A percentile compares a stretch with the other conserved stretches of the same genome.
Evolutionary conservation across 371 early-diverging fungal species (phyloP).

Genomic region (Actinomucor elegans): DNA sequence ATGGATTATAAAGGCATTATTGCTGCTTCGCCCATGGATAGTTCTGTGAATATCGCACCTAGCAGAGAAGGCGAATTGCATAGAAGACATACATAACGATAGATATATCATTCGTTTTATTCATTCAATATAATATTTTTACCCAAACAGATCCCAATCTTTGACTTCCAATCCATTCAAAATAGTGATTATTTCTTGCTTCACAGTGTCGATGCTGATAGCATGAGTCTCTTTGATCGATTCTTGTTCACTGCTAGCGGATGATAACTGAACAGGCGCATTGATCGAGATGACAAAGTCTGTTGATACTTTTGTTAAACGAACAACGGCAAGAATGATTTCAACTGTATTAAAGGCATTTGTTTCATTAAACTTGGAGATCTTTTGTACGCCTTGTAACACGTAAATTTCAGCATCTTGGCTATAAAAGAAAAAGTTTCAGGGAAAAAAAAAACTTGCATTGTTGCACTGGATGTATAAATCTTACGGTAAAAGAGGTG

Average conservation of each 20-base stretch:
- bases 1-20: conserved; percentile 50
- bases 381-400: conserved; percentile 60
- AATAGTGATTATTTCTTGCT: conserved; percentile 45
- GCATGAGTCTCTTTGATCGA: conserved; percentile 30
- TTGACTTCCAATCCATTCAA: conserved; percentile 45
- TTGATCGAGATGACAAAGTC: conserved; percentile 78
- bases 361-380: conserved; percentile 71
- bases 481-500: conserved; percentile 61
- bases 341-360: conserved; percentile 62
- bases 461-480: neutral
- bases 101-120: neutral
- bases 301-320: conserved; percentile 62
- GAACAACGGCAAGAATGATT: conserved; percentile 67
- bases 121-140: neutral
- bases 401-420: conserved; percentile 22
- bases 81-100: conserved; percentile 20
- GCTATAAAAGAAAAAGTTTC: conserved; percentile 1
- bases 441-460: neutral
- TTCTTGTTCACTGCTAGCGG: conserved; percentile 39
- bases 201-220: conserved; percentile 37
- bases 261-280: conserved; percentile 53
- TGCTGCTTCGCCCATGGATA: conserved; percentile 47
- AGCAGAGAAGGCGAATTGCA: conserved; percentile 35
- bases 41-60: conserved; percentile 41
- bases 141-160: conserved; percentile 65